These are phyloP conservation scores for Madurella fahalii DNA, from an alignment of 2,329 filamentous ascomycete genomes.

Conservation along the genomic window DNA sequence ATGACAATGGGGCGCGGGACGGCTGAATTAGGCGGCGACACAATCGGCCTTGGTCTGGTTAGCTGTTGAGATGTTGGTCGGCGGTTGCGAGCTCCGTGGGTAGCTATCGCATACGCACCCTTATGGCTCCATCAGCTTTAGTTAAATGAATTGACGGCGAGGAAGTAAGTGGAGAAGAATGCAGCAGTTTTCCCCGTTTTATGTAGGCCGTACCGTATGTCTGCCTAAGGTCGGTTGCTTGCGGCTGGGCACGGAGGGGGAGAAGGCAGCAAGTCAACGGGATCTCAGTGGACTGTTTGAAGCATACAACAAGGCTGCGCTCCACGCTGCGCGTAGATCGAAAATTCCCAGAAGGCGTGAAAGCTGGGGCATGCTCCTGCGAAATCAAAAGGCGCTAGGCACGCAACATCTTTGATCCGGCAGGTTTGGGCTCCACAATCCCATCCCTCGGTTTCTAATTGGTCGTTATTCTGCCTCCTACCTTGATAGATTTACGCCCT, in stretches of 20 bases:
- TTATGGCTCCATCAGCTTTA: neutral
- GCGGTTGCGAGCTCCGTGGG: neutral
- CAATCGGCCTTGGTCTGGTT: neutral
- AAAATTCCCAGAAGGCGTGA: slow-evolving; percentile 26
- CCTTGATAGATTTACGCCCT: neutral
- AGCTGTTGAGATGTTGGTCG: neutral
- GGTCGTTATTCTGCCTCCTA: neutral
- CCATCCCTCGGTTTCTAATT: neutral
- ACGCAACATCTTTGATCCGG: slow-evolving; percentile 28
- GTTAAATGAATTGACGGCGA: neutral
- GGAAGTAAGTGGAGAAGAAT: neutral
- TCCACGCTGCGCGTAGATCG: slow-evolving; percentile 17
- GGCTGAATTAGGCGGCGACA: neutral
- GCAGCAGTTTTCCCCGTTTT: neutral
- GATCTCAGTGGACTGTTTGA: neutral
- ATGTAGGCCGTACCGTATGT: neutral
- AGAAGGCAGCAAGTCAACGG: neutral
- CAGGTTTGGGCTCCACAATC: neutral
- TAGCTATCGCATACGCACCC: neutral
- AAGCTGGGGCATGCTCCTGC: slow-evolving; percentile 32
- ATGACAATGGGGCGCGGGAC: slow-evolving; percentile 1
- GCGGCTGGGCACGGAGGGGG: neutral
- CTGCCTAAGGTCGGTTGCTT: neutral
- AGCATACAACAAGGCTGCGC: slow-evolving; percentile 13
- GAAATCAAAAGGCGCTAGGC: slow-evolving; percentile 36